These are phyloP conservation scores for Corylus avellana DNA, from an alignment of 306 rosid species.

Conservation along the genomic window DNA sequence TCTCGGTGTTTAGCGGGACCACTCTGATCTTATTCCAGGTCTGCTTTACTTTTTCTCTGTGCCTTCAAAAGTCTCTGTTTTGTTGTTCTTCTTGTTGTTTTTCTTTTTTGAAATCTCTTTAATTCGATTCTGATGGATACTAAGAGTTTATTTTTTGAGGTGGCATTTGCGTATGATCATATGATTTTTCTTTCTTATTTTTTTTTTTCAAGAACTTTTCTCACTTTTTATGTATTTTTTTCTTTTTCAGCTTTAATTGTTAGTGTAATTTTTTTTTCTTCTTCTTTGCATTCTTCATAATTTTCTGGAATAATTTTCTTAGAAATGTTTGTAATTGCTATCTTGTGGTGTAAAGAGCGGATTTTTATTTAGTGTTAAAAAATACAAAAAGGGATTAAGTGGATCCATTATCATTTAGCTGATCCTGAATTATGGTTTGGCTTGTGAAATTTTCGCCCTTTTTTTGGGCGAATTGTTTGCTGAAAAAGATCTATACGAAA, in stretches of 20 bases:
- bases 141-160: not conserved
- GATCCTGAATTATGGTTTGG: not conserved
- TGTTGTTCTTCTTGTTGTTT: not conserved
- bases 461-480: not conserved
- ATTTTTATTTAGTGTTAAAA: not conserved
- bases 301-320: not conserved
- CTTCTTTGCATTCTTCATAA: not conserved
- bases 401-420: not conserved
- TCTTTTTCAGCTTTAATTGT: not conserved
- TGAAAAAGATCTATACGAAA: not conserved
- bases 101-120: not conserved
- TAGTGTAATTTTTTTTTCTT: not conserved
- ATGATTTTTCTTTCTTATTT: not conserved
- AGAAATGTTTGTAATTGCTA: not conserved
- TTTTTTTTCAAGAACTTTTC: not conserved
- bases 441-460: not conserved
- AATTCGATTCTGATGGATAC: not conserved
- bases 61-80: constrained; percentile 1
- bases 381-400: not conserved
- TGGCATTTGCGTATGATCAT: not conserved
- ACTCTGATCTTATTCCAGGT: constrained; percentile 5
- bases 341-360: not conserved
- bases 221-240: no score
- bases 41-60: constrained; percentile 2
- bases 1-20: not conserved